These are phyloP conservation scores for Colletotrichum tanaceti DNA, from an alignment of 2,329 filamentous ascomycete species.

Conservation along the genomic window DNA sequence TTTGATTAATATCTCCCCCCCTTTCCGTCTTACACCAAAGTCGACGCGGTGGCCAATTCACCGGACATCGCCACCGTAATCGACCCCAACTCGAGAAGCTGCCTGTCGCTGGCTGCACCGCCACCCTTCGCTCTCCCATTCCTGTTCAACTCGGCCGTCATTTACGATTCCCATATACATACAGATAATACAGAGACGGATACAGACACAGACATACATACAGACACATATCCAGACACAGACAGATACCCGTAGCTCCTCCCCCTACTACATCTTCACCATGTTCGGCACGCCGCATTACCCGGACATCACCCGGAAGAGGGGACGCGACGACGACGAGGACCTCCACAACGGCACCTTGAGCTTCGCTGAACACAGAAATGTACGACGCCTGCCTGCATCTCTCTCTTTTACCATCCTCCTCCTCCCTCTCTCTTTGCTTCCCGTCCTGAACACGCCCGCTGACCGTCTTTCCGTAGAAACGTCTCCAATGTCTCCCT, in stretches of 20 bases:
- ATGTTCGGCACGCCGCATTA: slow-evolving; percentile 32
- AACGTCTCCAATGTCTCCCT: slow-evolving; percentile 66
- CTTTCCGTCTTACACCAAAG: too few species aligned
- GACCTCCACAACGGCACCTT: slow-evolving; percentile 51
- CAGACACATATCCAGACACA: background rate
- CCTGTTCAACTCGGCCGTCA: background rate
- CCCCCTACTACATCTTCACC: background rate
- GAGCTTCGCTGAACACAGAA: slow-evolving; percentile 64
- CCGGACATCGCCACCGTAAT: background rate
- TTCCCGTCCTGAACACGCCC: background rate
- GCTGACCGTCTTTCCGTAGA: slow-evolving; percentile 51
- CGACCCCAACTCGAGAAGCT: background rate
- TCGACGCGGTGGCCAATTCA: background rate
- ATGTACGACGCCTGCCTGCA: slow-evolving; percentile 51
- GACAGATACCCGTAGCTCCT: slow-evolving; percentile 1
- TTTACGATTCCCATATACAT: background rate
- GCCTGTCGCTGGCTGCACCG: background rate
- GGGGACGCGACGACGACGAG: slow-evolving; percentile 56
- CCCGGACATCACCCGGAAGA: slow-evolving; percentile 31
- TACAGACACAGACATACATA: slow-evolving; percentile 3
- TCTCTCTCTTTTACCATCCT: too few species aligned
- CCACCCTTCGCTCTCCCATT: background rate
- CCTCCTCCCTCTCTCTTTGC: background rate
- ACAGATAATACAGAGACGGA: too few species aligned
- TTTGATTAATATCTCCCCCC: background rate